Percentiles rank a stretch among this genome's conserved stretches.
These are phyloP conservation scores for Boletus barrowsii DNA, from an alignment of 768 basidiomycete genomes.

Conservation along the genomic window DNA sequence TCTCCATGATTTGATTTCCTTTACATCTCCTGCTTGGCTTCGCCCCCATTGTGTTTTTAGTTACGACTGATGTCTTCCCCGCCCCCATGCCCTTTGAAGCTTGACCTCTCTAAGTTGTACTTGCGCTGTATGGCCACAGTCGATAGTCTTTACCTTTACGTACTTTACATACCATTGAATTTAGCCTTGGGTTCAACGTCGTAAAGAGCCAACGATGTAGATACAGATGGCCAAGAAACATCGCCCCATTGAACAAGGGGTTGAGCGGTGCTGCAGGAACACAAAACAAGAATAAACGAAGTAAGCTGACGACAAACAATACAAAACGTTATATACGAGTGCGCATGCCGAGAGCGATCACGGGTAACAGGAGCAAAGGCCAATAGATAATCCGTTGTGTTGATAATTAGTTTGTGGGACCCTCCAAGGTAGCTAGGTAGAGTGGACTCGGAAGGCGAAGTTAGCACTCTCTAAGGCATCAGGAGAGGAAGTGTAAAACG, in stretches of 20 bases:
- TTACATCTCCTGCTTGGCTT: not conserved
- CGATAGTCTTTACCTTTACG: not conserved
- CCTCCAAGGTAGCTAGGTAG: constrained; percentile 13
- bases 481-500: constrained; percentile 21
- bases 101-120: constrained; percentile 15
- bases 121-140: not conserved
- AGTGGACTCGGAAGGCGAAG: constrained; percentile 18
- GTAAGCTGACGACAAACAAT: constrained; percentile 24
- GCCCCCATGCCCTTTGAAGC: not conserved
- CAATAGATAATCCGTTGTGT: constrained; percentile 32
- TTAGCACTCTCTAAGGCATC: constrained; percentile 12
- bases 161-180: constrained; percentile 14
- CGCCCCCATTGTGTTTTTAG: not conserved
- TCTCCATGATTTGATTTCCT: not conserved
- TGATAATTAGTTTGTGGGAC: constrained; percentile 27
- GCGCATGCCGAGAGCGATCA: constrained; percentile 38
- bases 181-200: not conserved
- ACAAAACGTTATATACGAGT: constrained; percentile 35
- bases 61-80: not conserved
- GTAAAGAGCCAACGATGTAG: not conserved
- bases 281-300: constrained; percentile 34
- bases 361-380: constrained; percentile 35
- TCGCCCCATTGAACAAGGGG: not conserved
- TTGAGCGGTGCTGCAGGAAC: constrained; percentile 7
- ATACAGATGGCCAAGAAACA: constrained; percentile 14